phyloP scores from a whole-genome alignment of 495 filamentous ascomycete species.

The Hyaloscypha bicolor region DNA sequence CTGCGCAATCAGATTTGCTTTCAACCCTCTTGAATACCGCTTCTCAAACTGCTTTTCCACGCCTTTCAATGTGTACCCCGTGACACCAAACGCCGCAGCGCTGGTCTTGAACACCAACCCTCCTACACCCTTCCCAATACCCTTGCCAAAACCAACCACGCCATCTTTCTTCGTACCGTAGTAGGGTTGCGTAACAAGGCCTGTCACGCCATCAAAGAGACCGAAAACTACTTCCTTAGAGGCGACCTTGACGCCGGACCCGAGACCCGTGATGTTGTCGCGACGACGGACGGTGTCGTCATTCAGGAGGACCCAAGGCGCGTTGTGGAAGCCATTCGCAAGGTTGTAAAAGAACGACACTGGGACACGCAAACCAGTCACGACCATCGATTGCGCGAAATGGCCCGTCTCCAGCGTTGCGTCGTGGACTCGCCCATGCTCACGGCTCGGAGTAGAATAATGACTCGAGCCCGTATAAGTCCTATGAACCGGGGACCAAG shows the following conservation, averaged over 20 bases:
- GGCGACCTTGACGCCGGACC: slow-evolving; percentile 66
- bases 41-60: slow-evolving; percentile 64
- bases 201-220: slow-evolving; percentile 72
- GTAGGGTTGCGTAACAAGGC: slow-evolving; percentile 66
- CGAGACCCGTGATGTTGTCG: slow-evolving; percentile 65
- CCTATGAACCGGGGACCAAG: background rate
- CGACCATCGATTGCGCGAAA: slow-evolving; percentile 25
- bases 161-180: slow-evolving; percentile 61
- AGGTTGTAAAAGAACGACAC: slow-evolving; percentile 37
- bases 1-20: slow-evolving; percentile 32
- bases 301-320: slow-evolving; percentile 23
- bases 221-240: slow-evolving; percentile 38
- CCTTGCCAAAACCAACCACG: slow-evolving; percentile 60
- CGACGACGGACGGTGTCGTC: slow-evolving; percentile 42
- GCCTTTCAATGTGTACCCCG: slow-evolving; percentile 63
- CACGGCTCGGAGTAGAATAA: background rate
- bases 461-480: background rate
- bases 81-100: slow-evolving; percentile 48
- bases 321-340: slow-evolving; percentile 36
- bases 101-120: slow-evolving; percentile 67
- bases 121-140: slow-evolving; percentile 73
- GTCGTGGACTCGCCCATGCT: slow-evolving; percentile 30
- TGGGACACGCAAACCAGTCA: slow-evolving; percentile 31
- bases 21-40: slow-evolving; percentile 32
- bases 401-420: slow-evolving; percentile 25